phyloP scores from a whole-genome alignment of 2,329 filamentous ascomycete genomes.

The Metarhizium album region DNA sequence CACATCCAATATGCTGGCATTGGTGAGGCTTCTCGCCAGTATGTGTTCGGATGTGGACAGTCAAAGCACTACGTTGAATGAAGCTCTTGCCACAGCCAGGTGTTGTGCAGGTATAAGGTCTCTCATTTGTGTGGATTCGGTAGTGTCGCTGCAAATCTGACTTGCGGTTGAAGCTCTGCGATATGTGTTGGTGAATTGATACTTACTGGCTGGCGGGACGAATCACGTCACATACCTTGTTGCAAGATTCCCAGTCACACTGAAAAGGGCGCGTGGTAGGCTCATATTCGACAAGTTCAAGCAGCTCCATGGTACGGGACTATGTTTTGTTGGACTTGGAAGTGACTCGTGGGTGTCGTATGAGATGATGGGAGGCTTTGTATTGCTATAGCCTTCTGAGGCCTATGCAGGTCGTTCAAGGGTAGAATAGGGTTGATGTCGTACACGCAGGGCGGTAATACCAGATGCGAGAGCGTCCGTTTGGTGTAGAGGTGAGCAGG shows the following conservation, averaged over 20 bases:
- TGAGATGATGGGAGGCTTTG: not conserved
- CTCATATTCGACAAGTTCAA: conserved; percentile 55
- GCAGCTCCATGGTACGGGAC: conserved; percentile 44
- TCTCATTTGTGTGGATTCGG: conserved; percentile 61
- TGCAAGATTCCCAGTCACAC: conserved; percentile 52
- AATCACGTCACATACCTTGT: conserved; percentile 38
- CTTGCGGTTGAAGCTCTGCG: conserved; percentile 60
- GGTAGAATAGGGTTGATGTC: too few relatives aligned
- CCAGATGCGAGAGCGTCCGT: not conserved
- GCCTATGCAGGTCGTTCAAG: too few relatives aligned
- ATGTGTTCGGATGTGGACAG: conserved; percentile 60
- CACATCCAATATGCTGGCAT: conserved; percentile 54
- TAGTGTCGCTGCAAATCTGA: conserved; percentile 61
- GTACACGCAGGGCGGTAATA: too few relatives aligned
- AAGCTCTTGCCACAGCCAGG: conserved; percentile 58
- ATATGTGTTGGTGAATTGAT: not conserved
- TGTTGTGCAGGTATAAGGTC: conserved; percentile 52
- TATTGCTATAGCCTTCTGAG: not conserved
- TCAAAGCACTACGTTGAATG: conserved; percentile 59
- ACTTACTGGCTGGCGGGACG: not conserved
- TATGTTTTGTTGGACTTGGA: not conserved
- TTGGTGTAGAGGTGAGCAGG: not conserved
- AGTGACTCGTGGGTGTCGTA: not conserved
- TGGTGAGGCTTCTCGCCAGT: conserved; percentile 63
- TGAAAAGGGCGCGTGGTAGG: conserved; percentile 50